Percentiles rank a stretch among this genome's conserved stretches.
phyloP scores from a whole-genome alignment of 345 rosid genomes.

The Salix dunnii region DNA sequence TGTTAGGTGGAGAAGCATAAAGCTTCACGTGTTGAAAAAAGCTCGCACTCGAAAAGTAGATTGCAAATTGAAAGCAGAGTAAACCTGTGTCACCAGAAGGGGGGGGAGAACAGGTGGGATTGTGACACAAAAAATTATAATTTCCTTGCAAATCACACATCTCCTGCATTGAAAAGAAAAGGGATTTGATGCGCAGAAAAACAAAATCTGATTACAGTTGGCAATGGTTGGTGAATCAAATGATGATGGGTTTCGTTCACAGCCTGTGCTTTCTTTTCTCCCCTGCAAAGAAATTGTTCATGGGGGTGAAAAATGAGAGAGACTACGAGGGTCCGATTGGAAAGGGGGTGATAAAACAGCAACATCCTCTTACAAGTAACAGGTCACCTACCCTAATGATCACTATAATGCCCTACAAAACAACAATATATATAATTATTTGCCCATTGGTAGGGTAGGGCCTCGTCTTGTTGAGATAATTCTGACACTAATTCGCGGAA shows the following conservation, averaged over 20 bases:
- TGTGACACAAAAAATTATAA: neutral
- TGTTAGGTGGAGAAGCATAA: neutral
- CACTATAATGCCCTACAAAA: constrained; percentile 27
- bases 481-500: constrained; percentile 15
- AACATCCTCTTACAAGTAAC: constrained; percentile 10
- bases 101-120: neutral
- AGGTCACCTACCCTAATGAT: constrained; percentile 50
- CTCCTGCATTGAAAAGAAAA: neutral
- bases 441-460: neutral
- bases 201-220: constrained; percentile 31
- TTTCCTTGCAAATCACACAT: neutral
- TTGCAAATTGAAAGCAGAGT: neutral
- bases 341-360: constrained; percentile 12
- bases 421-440: constrained; percentile 5
- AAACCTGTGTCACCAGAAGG: neutral
- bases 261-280: constrained; percentile 1
- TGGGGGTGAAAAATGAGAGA: neutral
- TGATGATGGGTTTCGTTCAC: constrained; percentile 31
- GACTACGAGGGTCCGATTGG: neutral
- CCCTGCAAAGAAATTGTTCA: constrained; percentile 3
- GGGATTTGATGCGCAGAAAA: constrained; percentile 14
- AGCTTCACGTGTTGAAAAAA: constrained; percentile 2
- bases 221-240: constrained; percentile 44
- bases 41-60: neutral
- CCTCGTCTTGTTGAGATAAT: neutral